phyloP scores from a whole-genome alignment of 148 eudicot genomes.

The Fallopia convolvulus region DNA sequence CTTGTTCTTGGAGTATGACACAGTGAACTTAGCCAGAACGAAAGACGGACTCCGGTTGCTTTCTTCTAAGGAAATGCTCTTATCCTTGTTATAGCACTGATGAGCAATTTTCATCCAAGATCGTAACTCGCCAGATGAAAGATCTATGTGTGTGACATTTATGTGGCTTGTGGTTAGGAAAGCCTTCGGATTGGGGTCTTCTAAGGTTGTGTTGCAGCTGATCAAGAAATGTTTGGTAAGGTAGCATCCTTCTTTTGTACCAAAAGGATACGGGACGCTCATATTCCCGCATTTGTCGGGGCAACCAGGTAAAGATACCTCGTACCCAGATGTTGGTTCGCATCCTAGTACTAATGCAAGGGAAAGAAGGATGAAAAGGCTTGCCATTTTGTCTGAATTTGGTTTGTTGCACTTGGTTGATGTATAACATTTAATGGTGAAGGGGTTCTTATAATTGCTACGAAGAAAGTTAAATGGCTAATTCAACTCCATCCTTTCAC shows the following conservation, averaged over 20 bases:
- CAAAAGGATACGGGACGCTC: slow-evolving; percentile 1
- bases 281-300: background rate
- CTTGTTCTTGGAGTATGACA: background rate
- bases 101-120: background rate
- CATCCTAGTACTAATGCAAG: too few relatives aligned
- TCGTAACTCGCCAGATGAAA: background rate
- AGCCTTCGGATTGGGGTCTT: background rate
- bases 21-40: background rate
- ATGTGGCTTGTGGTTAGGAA: background rate
- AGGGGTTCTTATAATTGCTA: background rate
- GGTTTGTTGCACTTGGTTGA: background rate
- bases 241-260: background rate
- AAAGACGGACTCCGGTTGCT: background rate
- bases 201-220: background rate
- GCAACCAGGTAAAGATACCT: background rate
- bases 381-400: too few relatives aligned
- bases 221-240: background rate
- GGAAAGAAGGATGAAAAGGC: too few relatives aligned
- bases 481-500: too few relatives aligned
- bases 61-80: background rate
- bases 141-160: background rate
- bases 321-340: background rate
- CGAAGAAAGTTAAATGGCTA: too few relatives aligned
- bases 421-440: background rate
- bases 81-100: background rate